Evolutionary conservation across 2,329 filamentous ascomycete species (phyloP), one percentile per base, ranked within the genome.

Genomic region (Nothomitra cinnamomea): DNA sequence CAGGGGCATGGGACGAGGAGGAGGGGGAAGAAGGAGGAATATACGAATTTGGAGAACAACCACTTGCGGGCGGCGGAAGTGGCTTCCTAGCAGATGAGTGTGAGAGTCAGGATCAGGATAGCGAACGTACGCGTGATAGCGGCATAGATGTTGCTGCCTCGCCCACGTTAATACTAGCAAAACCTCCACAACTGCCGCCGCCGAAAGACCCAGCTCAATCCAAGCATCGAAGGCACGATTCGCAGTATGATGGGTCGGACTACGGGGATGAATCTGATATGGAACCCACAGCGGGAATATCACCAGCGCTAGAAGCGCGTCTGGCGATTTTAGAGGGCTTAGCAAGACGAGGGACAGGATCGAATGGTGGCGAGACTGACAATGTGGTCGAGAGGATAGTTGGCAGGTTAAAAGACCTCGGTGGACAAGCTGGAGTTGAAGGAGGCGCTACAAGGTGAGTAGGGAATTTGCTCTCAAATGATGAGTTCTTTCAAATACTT

Each of bases 321-420:
- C 85, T 88, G 62, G 82, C 84, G 59, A 80, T 79, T 24, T 76
- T 88, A 45, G 84, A 87, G 65, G 80, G 79, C 54, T 67, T 87
- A 53, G 83, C 79, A 40, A 67, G 75, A 56, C 67, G 60, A 71
- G 82, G 63, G 70, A 78, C 78, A 7, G 82, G 85, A 61, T 79
- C 72, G 61, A 83, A 79, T 48, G 82, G 82, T 2, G 78, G 79
- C 0, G 70, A 78, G 2, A 70, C 72, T 35, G 83, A 87, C 63
- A 76, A 77, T 48, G 79, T 88, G 2, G 79, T 87, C 56, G 72
- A 73, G 62, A 74, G 83, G 58, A 76, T 87, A 7, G 82, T 82
- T 12, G 80, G 84, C 10, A 74, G 75, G n/a, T 69, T 88, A 58
- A 76, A 78, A 56, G 82, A 86, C 61, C 69, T 88, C n/a, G 80